phyloP scores from a whole-genome alignment of 306 rosid genomes.

The Corylus avellana region DNA sequence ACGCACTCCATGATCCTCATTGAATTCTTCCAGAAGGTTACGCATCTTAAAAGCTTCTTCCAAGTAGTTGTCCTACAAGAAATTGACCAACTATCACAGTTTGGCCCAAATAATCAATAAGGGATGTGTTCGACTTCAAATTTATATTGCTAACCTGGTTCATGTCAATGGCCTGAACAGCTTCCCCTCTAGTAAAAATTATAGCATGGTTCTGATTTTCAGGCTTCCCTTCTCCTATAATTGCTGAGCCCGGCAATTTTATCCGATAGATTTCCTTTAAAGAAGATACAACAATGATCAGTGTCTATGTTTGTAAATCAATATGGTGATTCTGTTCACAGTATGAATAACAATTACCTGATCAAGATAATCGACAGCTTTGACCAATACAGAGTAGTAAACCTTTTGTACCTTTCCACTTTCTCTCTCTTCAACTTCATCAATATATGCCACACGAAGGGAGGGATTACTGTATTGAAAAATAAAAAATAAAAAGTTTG shows the following conservation, averaged over 20 bases:
- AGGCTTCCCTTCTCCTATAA: conserved; percentile 98
- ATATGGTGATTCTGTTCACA: conserved; percentile 8
- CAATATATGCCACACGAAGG: conserved; percentile 97
- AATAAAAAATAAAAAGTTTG: conserved; percentile 18
- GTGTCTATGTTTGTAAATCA: conserved; percentile 21
- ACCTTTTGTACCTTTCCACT: conserved; percentile 81
- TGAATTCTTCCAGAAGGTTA: conserved; percentile 94
- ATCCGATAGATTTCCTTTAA: conserved; percentile 86
- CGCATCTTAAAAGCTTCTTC: conserved; percentile 99
- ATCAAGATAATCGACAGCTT: conserved; percentile 86
- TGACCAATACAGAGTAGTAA: conserved; percentile 88
- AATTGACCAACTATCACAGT: conserved; percentile 32
- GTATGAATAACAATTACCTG: conserved; percentile 60
- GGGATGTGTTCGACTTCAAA: conserved; percentile 28
- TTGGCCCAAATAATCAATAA: conserved; percentile 27
- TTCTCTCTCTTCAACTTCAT: conserved; percentile 96
- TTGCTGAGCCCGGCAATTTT: conserved; percentile 85
- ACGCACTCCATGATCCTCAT: conserved; percentile 95
- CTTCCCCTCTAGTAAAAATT: conserved; percentile 94
- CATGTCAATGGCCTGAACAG: conserved; percentile 98
- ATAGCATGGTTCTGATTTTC: conserved; percentile 98
- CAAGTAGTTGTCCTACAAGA: conserved; percentile 85
- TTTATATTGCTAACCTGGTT: conserved; percentile 65
- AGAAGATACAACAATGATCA: conserved; percentile 37
- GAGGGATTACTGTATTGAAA: conserved; percentile 69